These are phyloP conservation scores for Termitomyces sp. DNA, from an alignment of 768 basidiomycete genomes.

Conservation along the genomic window DNA sequence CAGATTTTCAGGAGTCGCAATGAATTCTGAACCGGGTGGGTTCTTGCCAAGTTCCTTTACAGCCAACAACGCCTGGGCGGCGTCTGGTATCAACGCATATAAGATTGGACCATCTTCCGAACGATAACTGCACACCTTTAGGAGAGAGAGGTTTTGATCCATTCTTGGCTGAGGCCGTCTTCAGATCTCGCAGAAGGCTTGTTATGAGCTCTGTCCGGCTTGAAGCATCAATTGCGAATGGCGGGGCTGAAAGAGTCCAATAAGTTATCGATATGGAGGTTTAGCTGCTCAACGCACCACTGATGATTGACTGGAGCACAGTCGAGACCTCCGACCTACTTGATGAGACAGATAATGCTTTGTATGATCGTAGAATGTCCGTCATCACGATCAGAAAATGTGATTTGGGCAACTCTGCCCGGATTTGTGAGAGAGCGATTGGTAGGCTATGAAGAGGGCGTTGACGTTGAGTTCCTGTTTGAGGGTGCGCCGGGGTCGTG, in stretches of 20 bases:
- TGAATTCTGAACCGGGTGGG: slow-evolving; percentile 57
- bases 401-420: slow-evolving; percentile 4
- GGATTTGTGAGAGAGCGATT: not conserved
- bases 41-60: slow-evolving; percentile 74
- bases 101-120: not conserved
- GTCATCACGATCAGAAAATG: slow-evolving; percentile 30
- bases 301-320: slow-evolving; percentile 46
- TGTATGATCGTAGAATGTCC: slow-evolving; percentile 39
- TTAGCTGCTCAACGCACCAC: slow-evolving; percentile 28
- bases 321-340: slow-evolving; percentile 36
- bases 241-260: slow-evolving; percentile 25
- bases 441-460: slow-evolving; percentile 1
- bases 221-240: slow-evolving; percentile 39
- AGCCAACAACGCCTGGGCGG: slow-evolving; percentile 58
- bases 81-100: slow-evolving; percentile 41
- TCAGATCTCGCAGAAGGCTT: slow-evolving; percentile 55
- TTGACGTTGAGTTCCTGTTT: not conserved
- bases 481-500: slow-evolving; percentile 7
- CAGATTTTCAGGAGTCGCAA: slow-evolving; percentile 52
- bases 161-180: slow-evolving; percentile 17
- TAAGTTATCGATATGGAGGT: not conserved
- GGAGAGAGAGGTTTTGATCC: slow-evolving; percentile 43
- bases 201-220: slow-evolving; percentile 53
- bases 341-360: slow-evolving; percentile 40
- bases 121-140: slow-evolving; percentile 42